These are phyloP conservation scores for Ogataea corticis DNA, from an alignment of 805 yeast genomes.

Conservation along the genomic window DNA sequence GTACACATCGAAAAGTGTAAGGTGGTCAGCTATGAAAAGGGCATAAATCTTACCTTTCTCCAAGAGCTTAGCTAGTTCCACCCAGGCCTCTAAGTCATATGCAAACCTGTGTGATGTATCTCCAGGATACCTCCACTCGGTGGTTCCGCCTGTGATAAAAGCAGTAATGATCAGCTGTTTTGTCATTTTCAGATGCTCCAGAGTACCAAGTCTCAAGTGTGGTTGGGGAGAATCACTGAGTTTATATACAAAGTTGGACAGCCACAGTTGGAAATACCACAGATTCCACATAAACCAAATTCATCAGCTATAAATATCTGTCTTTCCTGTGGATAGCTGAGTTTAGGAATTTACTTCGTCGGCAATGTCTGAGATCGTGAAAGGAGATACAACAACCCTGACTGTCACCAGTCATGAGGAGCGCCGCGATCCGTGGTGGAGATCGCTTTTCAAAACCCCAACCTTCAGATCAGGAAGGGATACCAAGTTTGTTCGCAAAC, in stretches of 20 bases:
- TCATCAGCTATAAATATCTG: no score
- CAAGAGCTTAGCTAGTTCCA: conserved; percentile 37
- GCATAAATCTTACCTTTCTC: conserved; percentile 41
- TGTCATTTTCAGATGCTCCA: neutral
- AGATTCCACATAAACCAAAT: no score
- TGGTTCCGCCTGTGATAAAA: conserved; percentile 1
- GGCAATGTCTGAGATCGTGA: neutral
- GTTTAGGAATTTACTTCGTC: no score
- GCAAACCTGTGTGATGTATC: conserved; percentile 31
- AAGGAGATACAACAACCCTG: neutral
- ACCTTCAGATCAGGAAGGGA: neutral
- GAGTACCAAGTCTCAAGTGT: no score
- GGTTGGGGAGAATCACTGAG: no score
- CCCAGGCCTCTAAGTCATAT: conserved; percentile 34
- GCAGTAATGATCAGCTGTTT: neutral
- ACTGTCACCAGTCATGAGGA: neutral
- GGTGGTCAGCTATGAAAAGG: conserved; percentile 41
- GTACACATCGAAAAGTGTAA: conserved; percentile 43
- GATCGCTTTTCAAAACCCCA: neutral
- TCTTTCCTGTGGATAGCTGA: no score
- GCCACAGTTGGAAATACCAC: no score
- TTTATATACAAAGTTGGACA: no score
- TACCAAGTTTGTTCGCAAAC: neutral
- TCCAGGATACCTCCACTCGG: conserved; percentile 39
- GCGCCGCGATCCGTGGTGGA: neutral